Percentiles rank a stretch among this genome's conserved stretches.
phyloP scores from a whole-genome alignment of 805 yeast species.

The Ogataea methylovora region DNA sequence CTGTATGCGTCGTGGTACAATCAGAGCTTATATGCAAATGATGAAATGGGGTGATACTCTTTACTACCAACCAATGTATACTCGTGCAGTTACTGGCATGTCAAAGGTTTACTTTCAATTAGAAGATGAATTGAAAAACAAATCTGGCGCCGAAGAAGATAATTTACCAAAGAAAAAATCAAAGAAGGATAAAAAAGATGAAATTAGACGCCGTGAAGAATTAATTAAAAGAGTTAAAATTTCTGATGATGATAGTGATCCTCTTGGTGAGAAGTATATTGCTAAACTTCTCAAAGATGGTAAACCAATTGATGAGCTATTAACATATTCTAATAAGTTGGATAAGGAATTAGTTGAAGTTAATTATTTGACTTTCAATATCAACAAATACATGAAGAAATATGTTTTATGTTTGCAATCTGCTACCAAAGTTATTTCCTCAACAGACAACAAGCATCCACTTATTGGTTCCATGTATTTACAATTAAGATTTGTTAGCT shows the following conservation, averaged over 20 bases:
- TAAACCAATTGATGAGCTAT: conserved; percentile 32
- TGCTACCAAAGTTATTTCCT: conserved; percentile 23
- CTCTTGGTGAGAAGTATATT: conserved; percentile 42
- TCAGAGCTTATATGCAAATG: conserved; percentile 73
- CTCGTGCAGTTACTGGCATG: conserved; percentile 65
- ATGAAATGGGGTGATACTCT: conserved; percentile 76
- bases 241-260: conserved; percentile 43
- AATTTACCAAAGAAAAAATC: conserved; percentile 20
- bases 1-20: conserved; percentile 85
- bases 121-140: conserved; percentile 12
- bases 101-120: conserved; percentile 44
- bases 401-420: conserved; percentile 40
- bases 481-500: conserved; percentile 6
- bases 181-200: conserved; percentile 52
- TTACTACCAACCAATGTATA: conserved; percentile 61
- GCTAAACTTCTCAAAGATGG: conserved; percentile 19
- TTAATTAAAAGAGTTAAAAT: conserved; percentile 37
- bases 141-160: neutral
- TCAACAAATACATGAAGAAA: conserved; percentile 29
- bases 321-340: conserved; percentile 26
- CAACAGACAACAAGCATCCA: conserved; percentile 10
- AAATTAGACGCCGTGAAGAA: conserved; percentile 46
- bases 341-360: conserved; percentile 32
- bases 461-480: conserved; percentile 14
- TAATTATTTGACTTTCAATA: conserved; percentile 36